Evolutionary conservation across 352 stramenopile genomes (phyloP).

Genomic region (Phytophthora syringae): DNA sequence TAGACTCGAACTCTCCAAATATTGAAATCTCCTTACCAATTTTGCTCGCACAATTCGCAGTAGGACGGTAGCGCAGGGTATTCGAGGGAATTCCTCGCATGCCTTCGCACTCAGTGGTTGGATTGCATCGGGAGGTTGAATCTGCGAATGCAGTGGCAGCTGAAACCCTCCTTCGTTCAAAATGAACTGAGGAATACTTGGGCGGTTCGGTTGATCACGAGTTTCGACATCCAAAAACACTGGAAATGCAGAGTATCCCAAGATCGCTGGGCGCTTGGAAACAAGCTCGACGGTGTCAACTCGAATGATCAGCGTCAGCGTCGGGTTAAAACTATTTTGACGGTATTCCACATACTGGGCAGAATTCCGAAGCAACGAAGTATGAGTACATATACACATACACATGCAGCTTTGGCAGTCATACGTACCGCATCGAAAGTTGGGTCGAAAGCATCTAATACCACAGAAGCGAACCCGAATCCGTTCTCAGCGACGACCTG

Average conservation of each 20-base stretch:
- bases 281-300: slow-evolving; percentile 80
- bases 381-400: slow-evolving; percentile 2
- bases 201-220: slow-evolving; percentile 51
- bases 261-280: slow-evolving; percentile 58
- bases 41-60: slow-evolving; percentile 65
- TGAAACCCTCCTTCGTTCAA: slow-evolving; percentile 84
- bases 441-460: slow-evolving; percentile 48
- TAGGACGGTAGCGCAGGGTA: slow-evolving; percentile 85
- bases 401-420: too few relatives aligned
- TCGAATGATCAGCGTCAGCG: slow-evolving; percentile 82
- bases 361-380: slow-evolving; percentile 2
- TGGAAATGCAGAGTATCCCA: slow-evolving; percentile 78
- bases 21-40: slow-evolving; percentile 36
- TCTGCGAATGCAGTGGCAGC: slow-evolving; percentile 67
- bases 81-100: slow-evolving; percentile 45
- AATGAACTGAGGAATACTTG: slow-evolving; percentile 56
- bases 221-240: slow-evolving; percentile 80
- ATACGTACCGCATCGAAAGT: slow-evolving; percentile 59
- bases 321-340: slow-evolving; percentile 77
- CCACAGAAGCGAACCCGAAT: slow-evolving; percentile 26
- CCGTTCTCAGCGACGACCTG: slow-evolving; percentile 41
- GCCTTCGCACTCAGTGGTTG: slow-evolving; percentile 43
- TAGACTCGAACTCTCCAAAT: background rate
- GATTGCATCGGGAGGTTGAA: slow-evolving; percentile 41
- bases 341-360: slow-evolving; percentile 79